Conservation (phyloP, 1,139 yeast species). For the Pichia sp. region DNA sequence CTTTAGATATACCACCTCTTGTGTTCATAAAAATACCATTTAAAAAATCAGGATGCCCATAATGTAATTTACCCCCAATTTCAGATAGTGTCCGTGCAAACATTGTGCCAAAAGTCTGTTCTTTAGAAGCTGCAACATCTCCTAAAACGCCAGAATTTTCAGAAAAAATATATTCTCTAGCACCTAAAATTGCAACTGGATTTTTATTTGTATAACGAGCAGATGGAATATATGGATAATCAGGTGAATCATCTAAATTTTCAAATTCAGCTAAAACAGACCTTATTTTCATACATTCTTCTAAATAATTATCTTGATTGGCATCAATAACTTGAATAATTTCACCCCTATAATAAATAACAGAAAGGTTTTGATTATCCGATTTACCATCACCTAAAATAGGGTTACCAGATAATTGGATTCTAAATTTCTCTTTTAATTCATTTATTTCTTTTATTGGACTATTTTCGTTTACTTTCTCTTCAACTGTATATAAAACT, state of each 20-base stretch:
- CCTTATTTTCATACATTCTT: conserved; percentile 77
- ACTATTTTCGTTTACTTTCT: conserved; percentile 34
- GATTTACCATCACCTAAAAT: conserved; percentile 87
- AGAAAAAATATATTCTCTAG: conserved; percentile 82
- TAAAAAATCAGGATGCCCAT: conserved; percentile 88
- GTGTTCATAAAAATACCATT: conserved; percentile 85
- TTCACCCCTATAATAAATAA: conserved; percentile 79
- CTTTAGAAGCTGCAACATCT: conserved; percentile 90
- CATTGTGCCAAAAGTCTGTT: conserved; percentile 85
- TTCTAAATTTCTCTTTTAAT: conserved; percentile 44
- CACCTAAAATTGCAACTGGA: conserved; percentile 83
- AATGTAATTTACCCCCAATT: conserved; percentile 82
- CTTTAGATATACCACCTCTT: conserved; percentile 85
- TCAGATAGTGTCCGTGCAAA: conserved; percentile 82
- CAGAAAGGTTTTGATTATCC: conserved; percentile 74
- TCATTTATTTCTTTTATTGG: conserved; percentile 31
- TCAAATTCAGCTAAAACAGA: conserved; percentile 77
- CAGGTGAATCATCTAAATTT: conserved; percentile 37
- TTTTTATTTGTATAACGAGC: conserved; percentile 31
- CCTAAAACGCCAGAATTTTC: conserved; percentile 83
- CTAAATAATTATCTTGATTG: conserved; percentile 80
- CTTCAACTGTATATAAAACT: conserved; percentile 39
- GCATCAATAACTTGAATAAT: conserved; percentile 85
- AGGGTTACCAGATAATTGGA: conserved; percentile 75
- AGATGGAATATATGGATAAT: conserved; percentile 42